A percentile compares a stretch with the other conserved stretches of the same genome.
Conservation (phyloP, 2,329 filamentous ascomycete species). For the Colletotrichum karsti region DNA sequence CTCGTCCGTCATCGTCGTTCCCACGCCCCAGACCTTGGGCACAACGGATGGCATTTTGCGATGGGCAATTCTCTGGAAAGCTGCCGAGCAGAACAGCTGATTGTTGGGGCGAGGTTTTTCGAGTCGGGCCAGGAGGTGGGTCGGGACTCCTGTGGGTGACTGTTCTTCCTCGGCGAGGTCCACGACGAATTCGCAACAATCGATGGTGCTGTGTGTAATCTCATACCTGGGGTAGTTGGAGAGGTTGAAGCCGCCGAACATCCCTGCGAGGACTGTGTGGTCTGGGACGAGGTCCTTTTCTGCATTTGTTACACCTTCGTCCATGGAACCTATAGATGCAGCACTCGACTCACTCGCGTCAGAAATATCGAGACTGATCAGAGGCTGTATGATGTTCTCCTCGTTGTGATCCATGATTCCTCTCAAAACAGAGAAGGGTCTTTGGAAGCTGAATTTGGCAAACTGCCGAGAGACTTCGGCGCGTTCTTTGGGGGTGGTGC, state of each 20-base stretch:
- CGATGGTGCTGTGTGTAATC: background rate
- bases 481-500: too few relatives aligned
- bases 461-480: background rate
- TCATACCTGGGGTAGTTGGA: background rate
- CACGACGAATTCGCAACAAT: background rate
- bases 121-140: background rate
- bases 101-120: background rate
- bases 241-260: background rate
- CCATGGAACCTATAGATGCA: too few relatives aligned
- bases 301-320: too few relatives aligned
- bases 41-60: background rate
- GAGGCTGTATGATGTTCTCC: too few relatives aligned
- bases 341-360: too few relatives aligned
- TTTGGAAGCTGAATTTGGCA: background rate
- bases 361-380: too few relatives aligned
- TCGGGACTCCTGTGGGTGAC: background rate
- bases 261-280: background rate
- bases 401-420: too few relatives aligned
- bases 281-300: background rate
- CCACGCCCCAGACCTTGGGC: slow-evolving; percentile 11
- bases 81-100: background rate
- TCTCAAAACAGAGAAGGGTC: too few relatives aligned
- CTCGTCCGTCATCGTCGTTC: background rate
- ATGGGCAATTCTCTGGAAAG: slow-evolving; percentile 1
- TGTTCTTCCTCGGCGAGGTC: background rate